These are phyloP conservation scores for Coemansia sp. DNA, from an alignment of 192 early-diverging fungal species.

Conservation along the genomic window DNA sequence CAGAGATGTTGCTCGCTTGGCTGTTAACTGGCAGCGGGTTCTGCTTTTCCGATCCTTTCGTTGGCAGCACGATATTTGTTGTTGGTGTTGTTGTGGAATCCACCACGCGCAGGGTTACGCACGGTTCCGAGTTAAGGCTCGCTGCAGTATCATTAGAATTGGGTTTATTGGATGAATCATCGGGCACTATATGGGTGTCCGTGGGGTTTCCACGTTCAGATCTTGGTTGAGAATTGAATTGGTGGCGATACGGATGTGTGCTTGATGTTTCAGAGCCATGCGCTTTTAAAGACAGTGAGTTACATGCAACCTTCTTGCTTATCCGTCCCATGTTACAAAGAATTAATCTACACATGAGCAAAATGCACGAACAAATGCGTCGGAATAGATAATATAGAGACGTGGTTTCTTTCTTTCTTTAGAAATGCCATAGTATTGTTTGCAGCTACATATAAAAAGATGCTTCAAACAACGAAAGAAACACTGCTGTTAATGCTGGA, in stretches of 20 bases:
- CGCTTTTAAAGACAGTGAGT: constrained; percentile 6
- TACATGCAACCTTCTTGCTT: constrained; percentile 25
- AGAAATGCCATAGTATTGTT: neutral
- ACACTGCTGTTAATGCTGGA: neutral
- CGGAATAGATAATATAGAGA: neutral
- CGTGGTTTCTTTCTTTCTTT: neutral
- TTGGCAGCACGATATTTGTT: neutral
- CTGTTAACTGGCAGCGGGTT: neutral
- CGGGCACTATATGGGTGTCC: no score
- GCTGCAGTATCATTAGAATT: no score
- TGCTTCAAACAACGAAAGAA: neutral
- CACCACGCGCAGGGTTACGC: no score
- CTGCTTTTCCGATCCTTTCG: neutral
- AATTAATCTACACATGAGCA: constrained; percentile 29
- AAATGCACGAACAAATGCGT: neutral
- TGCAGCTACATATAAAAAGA: neutral
- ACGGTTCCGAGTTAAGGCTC: no score
- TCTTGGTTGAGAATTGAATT: neutral
- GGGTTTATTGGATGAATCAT: no score
- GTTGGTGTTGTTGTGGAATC: neutral
- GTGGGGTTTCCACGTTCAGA: neutral
- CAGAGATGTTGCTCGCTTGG: neutral
- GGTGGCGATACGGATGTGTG: constrained; percentile 27
- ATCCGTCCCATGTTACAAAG: constrained; percentile 44
- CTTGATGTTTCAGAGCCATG: constrained; percentile 6